phyloP scores from a whole-genome alignment of 192 early-diverging fungal genomes.

The Coemansia sp. region DNA sequence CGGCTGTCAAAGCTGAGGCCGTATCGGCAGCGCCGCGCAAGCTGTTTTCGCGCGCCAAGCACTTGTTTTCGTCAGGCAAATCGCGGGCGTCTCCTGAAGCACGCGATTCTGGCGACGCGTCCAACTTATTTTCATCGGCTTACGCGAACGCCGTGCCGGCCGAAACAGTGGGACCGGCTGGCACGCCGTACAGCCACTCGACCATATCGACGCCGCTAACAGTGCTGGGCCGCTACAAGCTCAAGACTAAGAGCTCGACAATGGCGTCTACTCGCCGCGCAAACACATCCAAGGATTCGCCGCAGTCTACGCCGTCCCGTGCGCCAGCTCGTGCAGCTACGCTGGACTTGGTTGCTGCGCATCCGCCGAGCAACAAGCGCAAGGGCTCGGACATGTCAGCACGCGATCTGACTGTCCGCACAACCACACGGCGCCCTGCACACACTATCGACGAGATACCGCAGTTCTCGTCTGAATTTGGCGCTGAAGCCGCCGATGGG shows the following conservation, averaged over 20 bases:
- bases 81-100: conserved; percentile 11
- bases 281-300: conserved; percentile 11
- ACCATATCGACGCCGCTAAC: conserved; percentile 47
- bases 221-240: conserved; percentile 52
- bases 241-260: conserved; percentile 44
- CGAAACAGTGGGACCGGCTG: conserved; percentile 38
- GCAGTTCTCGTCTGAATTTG: conserved; percentile 26
- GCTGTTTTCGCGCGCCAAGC: conserved; percentile 51
- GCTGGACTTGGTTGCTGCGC: neutral
- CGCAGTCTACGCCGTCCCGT: neutral
- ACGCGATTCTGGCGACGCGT: conserved; percentile 15
- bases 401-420: neutral
- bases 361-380: conserved; percentile 18
- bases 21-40: conserved; percentile 48
- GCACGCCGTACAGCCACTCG: conserved; percentile 36
- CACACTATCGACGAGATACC: conserved; percentile 48
- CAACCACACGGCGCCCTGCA: conserved; percentile 6
- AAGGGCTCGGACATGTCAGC: conserved; percentile 21
- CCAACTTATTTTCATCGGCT: conserved; percentile 41
- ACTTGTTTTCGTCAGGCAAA: conserved; percentile 46
- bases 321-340: neutral
- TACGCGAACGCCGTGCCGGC: conserved; percentile 39
- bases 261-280: conserved; percentile 38
- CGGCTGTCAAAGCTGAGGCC: conserved; percentile 38
- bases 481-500: conserved; percentile 12